A percentile compares a stretch with the other conserved stretches of the same genome.
Evolutionary conservation across 176 grass and related monocot genomes (phyloP).

Genomic region (Bromus sterilis): DNA sequence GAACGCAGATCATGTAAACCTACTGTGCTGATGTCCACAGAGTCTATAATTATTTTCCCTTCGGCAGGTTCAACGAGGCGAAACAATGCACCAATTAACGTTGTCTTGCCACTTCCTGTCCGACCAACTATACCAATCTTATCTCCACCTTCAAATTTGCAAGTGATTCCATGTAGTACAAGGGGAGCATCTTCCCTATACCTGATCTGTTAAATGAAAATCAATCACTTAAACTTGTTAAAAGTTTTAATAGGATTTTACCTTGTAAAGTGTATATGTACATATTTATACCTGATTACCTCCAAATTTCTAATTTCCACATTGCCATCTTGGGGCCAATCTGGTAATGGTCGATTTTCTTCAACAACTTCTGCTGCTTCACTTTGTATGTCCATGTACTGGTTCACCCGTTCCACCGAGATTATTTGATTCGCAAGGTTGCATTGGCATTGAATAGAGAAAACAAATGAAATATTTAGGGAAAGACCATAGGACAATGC

Average conservation of each 20-base stretch:
- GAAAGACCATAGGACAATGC: constrained; percentile 92
- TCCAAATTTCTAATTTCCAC: constrained; percentile 75
- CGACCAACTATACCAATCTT: constrained; percentile 93
- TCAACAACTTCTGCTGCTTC: constrained; percentile 67
- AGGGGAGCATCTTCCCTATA: constrained; percentile 68
- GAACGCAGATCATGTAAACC: constrained; percentile 85
- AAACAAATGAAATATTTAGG: constrained; percentile 64
- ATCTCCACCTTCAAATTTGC: constrained; percentile 65
- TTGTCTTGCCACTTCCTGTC: constrained; percentile 97
- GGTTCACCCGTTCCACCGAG: constrained; percentile 90
- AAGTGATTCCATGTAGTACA: constrained; percentile 71
- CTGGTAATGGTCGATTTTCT: constrained; percentile 37
- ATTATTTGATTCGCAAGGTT: constrained; percentile 72
- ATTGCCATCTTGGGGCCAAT: constrained; percentile 72
- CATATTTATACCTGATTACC: constrained; percentile 32
- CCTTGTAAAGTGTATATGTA: background rate
- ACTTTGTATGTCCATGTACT: constrained; percentile 81
- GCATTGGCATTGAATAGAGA: constrained; percentile 85
- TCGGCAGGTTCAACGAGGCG: constrained; percentile 86
- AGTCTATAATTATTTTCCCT: constrained; percentile 74
- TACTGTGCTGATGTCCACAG: constrained; percentile 55
- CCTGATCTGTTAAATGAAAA: constrained; percentile 60
- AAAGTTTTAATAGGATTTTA: background rate
- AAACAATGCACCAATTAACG: constrained; percentile 79
- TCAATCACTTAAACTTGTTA: background rate